phyloP scores from a whole-genome alignment of 192 early-diverging fungal genomes.

The Thamnidium elegans region DNA sequence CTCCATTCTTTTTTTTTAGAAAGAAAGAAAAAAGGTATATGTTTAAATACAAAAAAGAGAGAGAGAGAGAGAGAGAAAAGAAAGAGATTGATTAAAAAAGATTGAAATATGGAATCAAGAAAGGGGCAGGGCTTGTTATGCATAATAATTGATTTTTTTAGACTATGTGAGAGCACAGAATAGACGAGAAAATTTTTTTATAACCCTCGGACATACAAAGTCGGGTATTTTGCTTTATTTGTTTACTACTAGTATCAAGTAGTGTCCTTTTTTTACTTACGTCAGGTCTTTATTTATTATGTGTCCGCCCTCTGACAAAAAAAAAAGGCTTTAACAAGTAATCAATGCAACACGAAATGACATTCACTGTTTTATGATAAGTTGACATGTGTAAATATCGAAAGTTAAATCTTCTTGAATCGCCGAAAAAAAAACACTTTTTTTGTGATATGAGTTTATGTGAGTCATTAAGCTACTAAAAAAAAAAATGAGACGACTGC shows the following conservation, averaged over 20 bases:
- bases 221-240: not conserved
- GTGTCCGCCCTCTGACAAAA: too few species aligned
- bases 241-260: conserved; percentile 54
- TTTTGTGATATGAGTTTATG: conserved; percentile 5
- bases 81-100: not conserved
- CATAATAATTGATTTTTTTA: too few species aligned
- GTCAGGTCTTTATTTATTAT: too few species aligned
- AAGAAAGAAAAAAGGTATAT: not conserved
- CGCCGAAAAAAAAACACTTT: not conserved
- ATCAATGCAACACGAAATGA: not conserved
- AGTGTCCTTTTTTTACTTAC: conserved; percentile 52
- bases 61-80: conserved; percentile 5
- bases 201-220: not conserved
- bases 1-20: conserved; percentile 17
- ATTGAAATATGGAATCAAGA: conserved; percentile 19
- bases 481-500: not conserved
- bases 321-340: not conserved
- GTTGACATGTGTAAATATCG: not conserved
- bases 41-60: too few species aligned
- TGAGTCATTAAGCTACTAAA: conserved; percentile 8
- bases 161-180: too few species aligned
- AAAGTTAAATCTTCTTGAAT: not conserved
- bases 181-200: not conserved
- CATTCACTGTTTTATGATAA: not conserved
- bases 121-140: not conserved